Conservation (phyloP, 202 grass and related monocot genomes). For the Saccharum hybrid region DNA sequence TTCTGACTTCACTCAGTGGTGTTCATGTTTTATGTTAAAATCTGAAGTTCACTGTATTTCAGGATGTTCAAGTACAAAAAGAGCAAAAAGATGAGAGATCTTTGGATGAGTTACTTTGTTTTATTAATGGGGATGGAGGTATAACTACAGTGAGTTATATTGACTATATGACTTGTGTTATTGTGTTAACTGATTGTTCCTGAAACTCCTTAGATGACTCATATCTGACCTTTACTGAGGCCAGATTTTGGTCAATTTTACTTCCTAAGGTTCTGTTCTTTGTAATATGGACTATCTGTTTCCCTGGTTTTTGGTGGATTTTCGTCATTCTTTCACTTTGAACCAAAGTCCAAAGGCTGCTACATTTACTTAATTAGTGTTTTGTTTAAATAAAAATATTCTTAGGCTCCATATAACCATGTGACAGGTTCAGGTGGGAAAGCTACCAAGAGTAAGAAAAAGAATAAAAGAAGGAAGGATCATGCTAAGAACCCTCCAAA, state of each 20-base stretch:
- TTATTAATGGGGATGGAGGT: conserved; percentile 99
- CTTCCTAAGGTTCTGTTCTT: conserved; percentile 19
- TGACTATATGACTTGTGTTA: conserved; percentile 43
- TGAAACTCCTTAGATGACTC: background rate
- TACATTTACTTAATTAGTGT: conserved; percentile 18
- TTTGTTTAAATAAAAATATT: conserved; percentile 17
- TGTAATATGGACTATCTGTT: conserved; percentile 13
- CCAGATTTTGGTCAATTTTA: background rate
- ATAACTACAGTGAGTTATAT: conserved; percentile 59
- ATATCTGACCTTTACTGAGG: background rate
- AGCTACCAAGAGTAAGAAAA: conserved; percentile 86
- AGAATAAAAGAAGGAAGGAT: conserved; percentile 91
- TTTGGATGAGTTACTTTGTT: conserved; percentile 97
- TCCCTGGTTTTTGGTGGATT: conserved; percentile 20
- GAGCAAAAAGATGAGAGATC: conserved; percentile 89
- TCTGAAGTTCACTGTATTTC: conserved; percentile 47
- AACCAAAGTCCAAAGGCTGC: conserved; percentile 16
- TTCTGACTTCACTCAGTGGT: background rate
- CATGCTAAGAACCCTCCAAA: conserved; percentile 62
- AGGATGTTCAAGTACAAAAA: conserved; percentile 81
- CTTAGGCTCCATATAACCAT: conserved; percentile 27
- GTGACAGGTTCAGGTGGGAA: conserved; percentile 76
- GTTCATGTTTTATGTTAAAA: conserved; percentile 31
- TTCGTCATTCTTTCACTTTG: conserved; percentile 26
- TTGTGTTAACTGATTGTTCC: conserved; percentile 15